Conservation (phyloP, 2,329 filamentous ascomycete genomes). For the Fusarium heterosporum region DNA sequence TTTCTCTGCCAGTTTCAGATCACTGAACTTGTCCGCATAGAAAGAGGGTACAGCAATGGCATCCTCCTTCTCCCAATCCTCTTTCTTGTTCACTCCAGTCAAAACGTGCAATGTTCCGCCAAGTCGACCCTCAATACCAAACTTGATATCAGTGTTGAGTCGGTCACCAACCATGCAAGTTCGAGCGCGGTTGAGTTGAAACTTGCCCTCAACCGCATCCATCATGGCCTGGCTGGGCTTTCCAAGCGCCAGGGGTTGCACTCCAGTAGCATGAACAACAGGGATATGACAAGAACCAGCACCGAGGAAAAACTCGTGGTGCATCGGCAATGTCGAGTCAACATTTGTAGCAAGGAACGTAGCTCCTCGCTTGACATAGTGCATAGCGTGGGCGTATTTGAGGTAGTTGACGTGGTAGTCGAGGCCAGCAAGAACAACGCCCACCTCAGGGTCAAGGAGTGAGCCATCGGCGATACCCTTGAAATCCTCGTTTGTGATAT, state of each 20-base stretch:
- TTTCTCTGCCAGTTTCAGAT: constrained; percentile 63
- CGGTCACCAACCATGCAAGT: constrained; percentile 98
- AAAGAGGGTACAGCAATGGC: constrained; percentile 79
- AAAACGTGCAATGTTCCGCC: constrained; percentile 92
- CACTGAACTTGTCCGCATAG: constrained; percentile 87
- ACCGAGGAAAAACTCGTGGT: constrained; percentile 87
- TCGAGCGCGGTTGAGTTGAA: constrained; percentile 82
- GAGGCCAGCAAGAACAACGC: constrained; percentile 87
- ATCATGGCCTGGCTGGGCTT: constrained; percentile 99
- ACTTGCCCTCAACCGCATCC: constrained; percentile 97
- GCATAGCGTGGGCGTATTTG: constrained; percentile 85
- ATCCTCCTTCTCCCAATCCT: constrained; percentile 79
- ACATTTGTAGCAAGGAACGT: constrained; percentile 93
- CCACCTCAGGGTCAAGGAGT: constrained; percentile 86
- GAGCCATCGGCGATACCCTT: constrained; percentile 79
- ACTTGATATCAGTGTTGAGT: constrained; percentile 94
- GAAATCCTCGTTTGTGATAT: constrained; percentile 86
- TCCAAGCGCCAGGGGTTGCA: constrained; percentile 81
- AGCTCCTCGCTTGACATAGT: constrained; percentile 86
- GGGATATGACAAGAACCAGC: constrained; percentile 86
- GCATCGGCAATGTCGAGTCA: constrained; percentile 88
- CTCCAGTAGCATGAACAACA: constrained; percentile 76
- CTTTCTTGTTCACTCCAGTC: constrained; percentile 88
- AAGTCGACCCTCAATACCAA: constrained; percentile 89
- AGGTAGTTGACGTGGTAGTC: constrained; percentile 97